Percentiles rank a stretch among this genome's conserved stretches.
phyloP scores from a whole-genome alignment of 306 rosid species.

The Castanea sativa region DNA sequence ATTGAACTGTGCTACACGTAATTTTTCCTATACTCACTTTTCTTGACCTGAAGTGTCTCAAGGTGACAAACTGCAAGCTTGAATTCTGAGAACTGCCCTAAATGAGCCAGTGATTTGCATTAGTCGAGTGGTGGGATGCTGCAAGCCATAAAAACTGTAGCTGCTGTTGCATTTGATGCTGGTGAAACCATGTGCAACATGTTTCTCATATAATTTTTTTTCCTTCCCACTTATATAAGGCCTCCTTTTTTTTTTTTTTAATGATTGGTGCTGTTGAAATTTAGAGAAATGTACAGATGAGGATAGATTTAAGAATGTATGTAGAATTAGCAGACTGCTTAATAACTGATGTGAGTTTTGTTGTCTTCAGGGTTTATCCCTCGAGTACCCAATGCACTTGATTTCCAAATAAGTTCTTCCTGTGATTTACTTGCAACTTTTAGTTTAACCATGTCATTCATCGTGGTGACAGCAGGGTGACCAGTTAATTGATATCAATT shows the following conservation, averaged over 20 bases:
- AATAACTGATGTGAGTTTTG: slow-evolving; percentile 32
- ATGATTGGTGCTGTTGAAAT: slow-evolving; percentile 39
- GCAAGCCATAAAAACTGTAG: slow-evolving; percentile 14
- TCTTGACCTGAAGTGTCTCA: slow-evolving; percentile 21
- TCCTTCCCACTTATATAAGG: slow-evolving; percentile 15
- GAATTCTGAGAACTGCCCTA: not conserved
- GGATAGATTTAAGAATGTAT: slow-evolving; percentile 42
- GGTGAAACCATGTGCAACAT: slow-evolving; percentile 29
- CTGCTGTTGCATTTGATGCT: slow-evolving; percentile 23
- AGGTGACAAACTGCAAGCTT: slow-evolving; percentile 29
- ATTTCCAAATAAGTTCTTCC: slow-evolving; percentile 33
- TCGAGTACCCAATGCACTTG: slow-evolving; percentile 30
- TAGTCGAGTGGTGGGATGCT: slow-evolving; percentile 27
- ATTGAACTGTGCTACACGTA: slow-evolving; percentile 8
- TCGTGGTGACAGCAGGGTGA: not conserved
- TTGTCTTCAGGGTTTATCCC: slow-evolving; percentile 25
- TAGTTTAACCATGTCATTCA: not conserved
- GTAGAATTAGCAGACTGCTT: slow-evolving; percentile 36
- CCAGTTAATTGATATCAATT: too few species aligned
- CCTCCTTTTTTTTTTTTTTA: slow-evolving; percentile 8
- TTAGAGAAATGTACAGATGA: slow-evolving; percentile 64
- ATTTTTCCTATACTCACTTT: slow-evolving; percentile 13
- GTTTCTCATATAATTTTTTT: slow-evolving; percentile 18
- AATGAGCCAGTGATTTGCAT: slow-evolving; percentile 12
- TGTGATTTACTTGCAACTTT: slow-evolving; percentile 9